phyloP scores from a whole-genome alignment of 352 stramenopile genomes.

The Pilasporangium apinafurcum region DNA sequence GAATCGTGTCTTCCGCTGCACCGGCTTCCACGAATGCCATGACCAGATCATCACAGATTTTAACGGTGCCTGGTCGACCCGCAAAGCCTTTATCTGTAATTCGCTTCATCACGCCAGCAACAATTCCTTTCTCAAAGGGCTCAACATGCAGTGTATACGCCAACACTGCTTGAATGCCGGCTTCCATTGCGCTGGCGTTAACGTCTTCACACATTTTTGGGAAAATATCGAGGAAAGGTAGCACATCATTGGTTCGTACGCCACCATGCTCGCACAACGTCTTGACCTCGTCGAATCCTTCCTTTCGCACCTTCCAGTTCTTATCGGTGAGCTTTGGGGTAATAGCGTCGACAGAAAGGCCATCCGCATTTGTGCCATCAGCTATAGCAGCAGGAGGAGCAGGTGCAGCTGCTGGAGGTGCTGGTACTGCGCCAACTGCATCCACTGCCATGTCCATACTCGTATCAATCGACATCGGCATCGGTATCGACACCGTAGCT shows the following conservation, averaged over 20 bases:
- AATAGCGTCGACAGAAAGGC: slow-evolving; percentile 37
- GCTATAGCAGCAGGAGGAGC: slow-evolving; percentile 1
- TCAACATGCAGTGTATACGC: slow-evolving; percentile 59
- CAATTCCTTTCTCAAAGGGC: slow-evolving; percentile 66
- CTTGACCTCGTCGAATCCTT: slow-evolving; percentile 75
- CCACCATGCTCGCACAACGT: slow-evolving; percentile 41
- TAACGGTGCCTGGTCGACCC: slow-evolving; percentile 64
- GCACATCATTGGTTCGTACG: slow-evolving; percentile 33
- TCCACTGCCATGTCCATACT: too few relatives aligned
- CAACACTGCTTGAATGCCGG: slow-evolving; percentile 63
- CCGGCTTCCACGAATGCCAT: slow-evolving; percentile 66
- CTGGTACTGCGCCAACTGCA: too few relatives aligned
- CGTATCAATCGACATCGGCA: too few relatives aligned
- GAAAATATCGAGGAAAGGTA: slow-evolving; percentile 53
- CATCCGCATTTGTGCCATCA: slow-evolving; percentile 1
- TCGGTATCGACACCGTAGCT: neutral
- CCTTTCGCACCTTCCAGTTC: slow-evolving; percentile 85
- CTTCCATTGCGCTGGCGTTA: slow-evolving; percentile 80
- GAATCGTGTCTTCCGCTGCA: slow-evolving; percentile 68
- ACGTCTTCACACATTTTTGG: slow-evolving; percentile 77
- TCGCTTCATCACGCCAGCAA: slow-evolving; percentile 62
- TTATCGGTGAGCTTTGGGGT: slow-evolving; percentile 66
- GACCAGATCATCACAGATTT: slow-evolving; percentile 75
- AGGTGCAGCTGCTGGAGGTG: slow-evolving; percentile 1
- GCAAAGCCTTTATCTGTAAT: slow-evolving; percentile 83